These are phyloP conservation scores for Candida awuae DNA, from an alignment of 805 yeast genomes.

Conservation along the genomic window DNA sequence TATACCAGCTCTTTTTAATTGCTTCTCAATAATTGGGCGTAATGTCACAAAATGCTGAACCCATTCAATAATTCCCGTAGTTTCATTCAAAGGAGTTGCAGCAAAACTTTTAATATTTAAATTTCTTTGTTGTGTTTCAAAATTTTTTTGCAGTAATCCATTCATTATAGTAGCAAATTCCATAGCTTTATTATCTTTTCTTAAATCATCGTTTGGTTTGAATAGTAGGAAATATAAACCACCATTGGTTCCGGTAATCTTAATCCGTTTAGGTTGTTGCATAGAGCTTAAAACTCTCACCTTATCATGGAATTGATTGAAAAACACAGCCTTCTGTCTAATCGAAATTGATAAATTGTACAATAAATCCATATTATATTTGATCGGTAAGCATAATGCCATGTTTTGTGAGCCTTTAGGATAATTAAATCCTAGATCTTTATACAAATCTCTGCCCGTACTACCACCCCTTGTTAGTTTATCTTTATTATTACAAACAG, in stretches of 20 bases:
- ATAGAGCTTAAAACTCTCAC: constrained; percentile 72
- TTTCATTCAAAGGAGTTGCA: constrained; percentile 80
- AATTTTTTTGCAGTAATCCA: constrained; percentile 54
- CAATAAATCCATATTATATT: constrained; percentile 59
- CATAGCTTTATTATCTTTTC: constrained; percentile 93
- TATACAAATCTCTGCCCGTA: constrained; percentile 20
- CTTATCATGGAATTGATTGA: constrained; percentile 53
- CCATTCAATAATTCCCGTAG: constrained; percentile 87
- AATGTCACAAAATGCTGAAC: constrained; percentile 70
- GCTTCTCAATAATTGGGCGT: constrained; percentile 44
- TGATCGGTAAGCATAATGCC: constrained; percentile 64
- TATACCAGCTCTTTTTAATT: constrained; percentile 19
- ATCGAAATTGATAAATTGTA: constrained; percentile 32
- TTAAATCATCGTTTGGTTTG: constrained; percentile 81
- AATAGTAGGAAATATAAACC: constrained; percentile 65
- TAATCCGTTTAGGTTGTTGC: constrained; percentile 78
- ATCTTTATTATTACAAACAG: constrained; percentile 29
- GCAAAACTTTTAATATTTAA: constrained; percentile 73
- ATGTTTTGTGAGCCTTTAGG: constrained; percentile 23
- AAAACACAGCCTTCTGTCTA: constrained; percentile 27
- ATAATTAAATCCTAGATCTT: constrained; percentile 34
- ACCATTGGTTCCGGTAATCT: constrained; percentile 73
- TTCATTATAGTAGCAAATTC: constrained; percentile 86
- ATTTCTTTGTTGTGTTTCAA: constrained; percentile 65
- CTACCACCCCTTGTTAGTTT: constrained; percentile 8